A percentile compares a stretch with the other conserved stretches of the same genome.
Evolutionary conservation across 345 rosid species (phyloP).

Genomic region (Erucastrum elatum): DNA sequence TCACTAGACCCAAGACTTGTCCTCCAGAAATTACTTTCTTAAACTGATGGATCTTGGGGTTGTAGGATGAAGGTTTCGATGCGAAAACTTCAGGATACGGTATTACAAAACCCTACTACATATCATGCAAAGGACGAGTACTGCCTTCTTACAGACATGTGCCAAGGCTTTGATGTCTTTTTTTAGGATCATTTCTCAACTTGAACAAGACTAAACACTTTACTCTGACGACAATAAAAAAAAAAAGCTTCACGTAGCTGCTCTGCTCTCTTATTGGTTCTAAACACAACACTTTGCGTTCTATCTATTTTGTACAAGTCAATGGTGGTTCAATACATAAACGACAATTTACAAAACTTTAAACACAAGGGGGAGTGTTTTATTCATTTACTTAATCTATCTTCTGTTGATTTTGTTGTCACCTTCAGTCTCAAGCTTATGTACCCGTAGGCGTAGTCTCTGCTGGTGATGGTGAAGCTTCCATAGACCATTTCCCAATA

Average conservation of each 20-base stretch:
- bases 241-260: constrained; percentile 20
- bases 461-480: constrained; percentile 81
- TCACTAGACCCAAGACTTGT: background rate
- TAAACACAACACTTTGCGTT: constrained; percentile 37
- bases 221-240: background rate
- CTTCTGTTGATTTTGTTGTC: constrained; percentile 19
- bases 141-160: constrained; percentile 89
- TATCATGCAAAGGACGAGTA: constrained; percentile 97
- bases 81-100: constrained; percentile 94
- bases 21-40: background rate
- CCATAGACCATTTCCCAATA: constrained; percentile 89
- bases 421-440: constrained; percentile 54
- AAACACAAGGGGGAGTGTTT: background rate
- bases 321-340: constrained; percentile 26
- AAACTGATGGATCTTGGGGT: background rate
- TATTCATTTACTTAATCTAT: background rate
- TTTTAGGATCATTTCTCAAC: constrained; percentile 66
- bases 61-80: constrained; percentile 93
- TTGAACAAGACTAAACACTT: constrained; percentile 51
- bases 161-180: constrained; percentile 82
- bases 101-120: constrained; percentile 66
- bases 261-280: constrained; percentile 23
- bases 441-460: constrained; percentile 66
- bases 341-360: constrained; percentile 26
- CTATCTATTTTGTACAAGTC: constrained; percentile 31